Conservation (phyloP, 2,329 filamentous ascomycete genomes). For the Ilyonectria robusta region DNA sequence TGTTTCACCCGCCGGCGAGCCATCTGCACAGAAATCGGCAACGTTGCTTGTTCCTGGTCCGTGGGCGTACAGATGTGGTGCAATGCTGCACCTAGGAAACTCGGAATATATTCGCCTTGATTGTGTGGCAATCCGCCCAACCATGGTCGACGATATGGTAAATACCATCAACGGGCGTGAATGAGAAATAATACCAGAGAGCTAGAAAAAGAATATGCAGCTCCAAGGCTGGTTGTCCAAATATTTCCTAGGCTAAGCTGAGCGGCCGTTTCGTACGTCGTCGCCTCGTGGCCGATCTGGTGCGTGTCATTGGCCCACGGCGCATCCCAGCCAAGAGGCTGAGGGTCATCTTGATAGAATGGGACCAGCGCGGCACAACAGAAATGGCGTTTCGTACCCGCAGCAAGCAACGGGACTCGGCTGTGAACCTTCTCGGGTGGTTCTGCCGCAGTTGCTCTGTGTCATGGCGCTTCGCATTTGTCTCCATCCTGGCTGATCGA, state of each 20-base stretch:
- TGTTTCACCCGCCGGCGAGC: not conserved
- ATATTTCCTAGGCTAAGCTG: not conserved
- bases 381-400: conserved; percentile 8
- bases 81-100: not conserved
- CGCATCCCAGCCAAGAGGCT: not conserved
- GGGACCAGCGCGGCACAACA: conserved; percentile 24
- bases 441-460: conserved; percentile 14
- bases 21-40: too few relatives aligned
- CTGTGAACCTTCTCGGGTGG: conserved; percentile 17
- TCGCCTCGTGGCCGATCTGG: conserved; percentile 40
- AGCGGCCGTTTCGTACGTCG: not conserved
- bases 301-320: conserved; percentile 35
- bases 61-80: not conserved
- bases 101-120: not conserved
- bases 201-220: not conserved
- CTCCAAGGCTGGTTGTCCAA: not conserved
- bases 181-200: not conserved
- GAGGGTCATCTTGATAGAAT: conserved; percentile 11
- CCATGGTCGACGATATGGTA: not conserved
- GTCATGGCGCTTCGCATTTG: conserved; percentile 24
- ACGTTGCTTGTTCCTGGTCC: not conserved
- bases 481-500: conserved; percentile 7
- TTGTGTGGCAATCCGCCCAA: not conserved
- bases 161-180: not conserved
- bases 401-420: not conserved